Conservation (phyloP, 2,329 filamentous ascomycete species). For the Colletotrichum magnum region DNA sequence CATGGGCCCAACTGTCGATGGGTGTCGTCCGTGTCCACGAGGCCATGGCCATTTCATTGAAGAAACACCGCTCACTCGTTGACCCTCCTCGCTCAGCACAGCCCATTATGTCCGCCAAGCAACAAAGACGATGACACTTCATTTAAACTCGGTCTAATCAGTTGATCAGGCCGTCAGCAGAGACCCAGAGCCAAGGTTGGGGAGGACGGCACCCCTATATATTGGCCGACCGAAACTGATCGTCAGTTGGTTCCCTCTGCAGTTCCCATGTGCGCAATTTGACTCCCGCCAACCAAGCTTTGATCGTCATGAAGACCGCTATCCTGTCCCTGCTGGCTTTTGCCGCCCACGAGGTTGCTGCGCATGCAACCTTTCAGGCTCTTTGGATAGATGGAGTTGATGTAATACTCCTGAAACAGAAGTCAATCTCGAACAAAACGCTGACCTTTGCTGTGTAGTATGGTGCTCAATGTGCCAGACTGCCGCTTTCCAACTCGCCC, state of each 20-base stretch:
- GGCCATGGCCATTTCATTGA: slow-evolving; percentile 20
- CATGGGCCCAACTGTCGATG: not conserved
- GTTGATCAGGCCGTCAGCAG: not conserved
- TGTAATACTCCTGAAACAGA: slow-evolving; percentile 48
- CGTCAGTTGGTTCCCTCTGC: not conserved
- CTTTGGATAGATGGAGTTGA: slow-evolving; percentile 58
- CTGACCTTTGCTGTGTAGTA: slow-evolving; percentile 40
- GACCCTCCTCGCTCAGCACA: not conserved
- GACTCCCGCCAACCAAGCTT: slow-evolving; percentile 10
- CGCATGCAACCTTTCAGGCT: slow-evolving; percentile 67
- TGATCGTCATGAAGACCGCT: slow-evolving; percentile 53
- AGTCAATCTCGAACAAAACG: too few species aligned
- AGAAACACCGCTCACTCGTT: slow-evolving; percentile 22
- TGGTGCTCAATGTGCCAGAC: slow-evolving; percentile 33
- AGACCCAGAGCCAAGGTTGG: not conserved
- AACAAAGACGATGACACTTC: not conserved
- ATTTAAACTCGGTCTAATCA: not conserved
- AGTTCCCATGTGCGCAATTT: not conserved
- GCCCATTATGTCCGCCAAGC: slow-evolving; percentile 6
- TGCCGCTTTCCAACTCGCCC: slow-evolving; percentile 54
- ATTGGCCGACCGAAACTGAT: slow-evolving; percentile 1
- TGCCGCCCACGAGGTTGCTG: slow-evolving; percentile 54
- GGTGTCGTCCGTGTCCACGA: slow-evolving; percentile 23
- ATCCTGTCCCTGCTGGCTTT: slow-evolving; percentile 50
- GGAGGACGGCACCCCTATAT: slow-evolving; percentile 9